Evolutionary conservation across 768 basidiomycete genomes (phyloP).

Genomic region (Russula virescens): DNA sequence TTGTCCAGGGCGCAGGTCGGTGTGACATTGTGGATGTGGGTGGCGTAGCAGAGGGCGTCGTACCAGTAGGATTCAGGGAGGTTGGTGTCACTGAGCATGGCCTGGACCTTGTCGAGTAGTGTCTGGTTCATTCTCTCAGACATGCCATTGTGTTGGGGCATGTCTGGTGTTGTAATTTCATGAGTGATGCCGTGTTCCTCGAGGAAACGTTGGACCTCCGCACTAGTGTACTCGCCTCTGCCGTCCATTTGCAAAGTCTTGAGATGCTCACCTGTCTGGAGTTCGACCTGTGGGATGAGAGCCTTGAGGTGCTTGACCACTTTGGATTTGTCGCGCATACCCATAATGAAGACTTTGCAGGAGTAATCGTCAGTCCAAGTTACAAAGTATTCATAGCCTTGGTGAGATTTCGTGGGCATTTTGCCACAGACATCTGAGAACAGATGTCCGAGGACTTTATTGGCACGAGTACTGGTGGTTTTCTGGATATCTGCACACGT

Average conservation of each 20-base stretch:
- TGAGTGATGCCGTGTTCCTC: conserved; percentile 20
- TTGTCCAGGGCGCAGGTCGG: conserved; percentile 21
- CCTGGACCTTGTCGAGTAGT: conserved; percentile 12
- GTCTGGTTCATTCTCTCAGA: conserved; percentile 26
- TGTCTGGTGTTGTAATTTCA: background rate
- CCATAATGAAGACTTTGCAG: conserved; percentile 19
- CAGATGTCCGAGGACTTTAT: background rate
- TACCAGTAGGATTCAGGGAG: conserved; percentile 23
- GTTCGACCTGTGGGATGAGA: conserved; percentile 20
- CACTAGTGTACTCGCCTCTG: conserved; percentile 26
- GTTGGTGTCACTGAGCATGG: conserved; percentile 19
- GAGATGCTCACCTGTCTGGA: conserved; percentile 17
- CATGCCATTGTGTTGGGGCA: conserved; percentile 24
- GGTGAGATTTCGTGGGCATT: conserved; percentile 10
- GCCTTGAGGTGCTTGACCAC: conserved; percentile 13
- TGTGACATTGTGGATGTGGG: conserved; percentile 17
- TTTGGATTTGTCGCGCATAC: conserved; percentile 22
- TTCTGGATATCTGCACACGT: conserved; percentile 17
- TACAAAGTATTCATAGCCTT: conserved; percentile 22
- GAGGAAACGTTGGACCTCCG: conserved; percentile 15
- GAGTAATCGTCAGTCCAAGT: conserved; percentile 27
- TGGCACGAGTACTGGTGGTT: background rate
- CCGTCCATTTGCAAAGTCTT: background rate
- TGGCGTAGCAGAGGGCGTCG: conserved; percentile 18
- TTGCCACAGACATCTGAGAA: conserved; percentile 27